phyloP scores from a whole-genome alignment of 2,329 filamentous ascomycete species.

The Fusarium sp. region DNA sequence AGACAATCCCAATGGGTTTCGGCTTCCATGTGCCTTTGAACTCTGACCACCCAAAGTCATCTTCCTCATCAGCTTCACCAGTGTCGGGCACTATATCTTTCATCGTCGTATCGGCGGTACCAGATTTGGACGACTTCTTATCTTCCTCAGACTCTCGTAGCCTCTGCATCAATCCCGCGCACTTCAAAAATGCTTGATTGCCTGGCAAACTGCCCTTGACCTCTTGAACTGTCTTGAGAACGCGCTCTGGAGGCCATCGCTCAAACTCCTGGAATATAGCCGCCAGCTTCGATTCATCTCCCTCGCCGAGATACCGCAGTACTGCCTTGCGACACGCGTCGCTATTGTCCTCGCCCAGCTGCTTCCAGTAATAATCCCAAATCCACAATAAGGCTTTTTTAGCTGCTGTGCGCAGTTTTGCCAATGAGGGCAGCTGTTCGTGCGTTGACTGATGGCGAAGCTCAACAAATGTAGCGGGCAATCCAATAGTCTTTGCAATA shows the following conservation, averaged over 20 bases:
- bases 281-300: slow-evolving; percentile 41
- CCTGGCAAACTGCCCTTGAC: slow-evolving; percentile 53
- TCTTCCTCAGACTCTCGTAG: slow-evolving; percentile 41
- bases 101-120: slow-evolving; percentile 14
- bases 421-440: slow-evolving; percentile 81
- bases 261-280: slow-evolving; percentile 45
- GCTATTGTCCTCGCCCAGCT: slow-evolving; percentile 49
- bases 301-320: slow-evolving; percentile 51
- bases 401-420: slow-evolving; percentile 75
- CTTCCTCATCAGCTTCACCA: slow-evolving; percentile 39
- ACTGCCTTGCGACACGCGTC: slow-evolving; percentile 50
- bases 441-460: slow-evolving; percentile 90
- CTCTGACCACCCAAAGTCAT: slow-evolving; percentile 55
- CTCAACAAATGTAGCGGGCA: slow-evolving; percentile 86
- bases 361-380: slow-evolving; percentile 87
- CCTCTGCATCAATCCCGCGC: slow-evolving; percentile 54
- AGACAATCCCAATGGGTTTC: slow-evolving; percentile 67
- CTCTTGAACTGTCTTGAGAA: slow-evolving; percentile 52
- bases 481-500: slow-evolving; percentile 71
- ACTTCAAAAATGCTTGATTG: slow-evolving; percentile 55
- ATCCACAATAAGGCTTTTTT: slow-evolving; percentile 82
- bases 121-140: slow-evolving; percentile 13
- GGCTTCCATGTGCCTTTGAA: slow-evolving; percentile 64
- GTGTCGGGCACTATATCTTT: slow-evolving; percentile 7
- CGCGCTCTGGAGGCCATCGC: slow-evolving; percentile 48